Conservation (phyloP, 495 filamentous ascomycete genomes). For the Penicillium pulvis region DNA sequence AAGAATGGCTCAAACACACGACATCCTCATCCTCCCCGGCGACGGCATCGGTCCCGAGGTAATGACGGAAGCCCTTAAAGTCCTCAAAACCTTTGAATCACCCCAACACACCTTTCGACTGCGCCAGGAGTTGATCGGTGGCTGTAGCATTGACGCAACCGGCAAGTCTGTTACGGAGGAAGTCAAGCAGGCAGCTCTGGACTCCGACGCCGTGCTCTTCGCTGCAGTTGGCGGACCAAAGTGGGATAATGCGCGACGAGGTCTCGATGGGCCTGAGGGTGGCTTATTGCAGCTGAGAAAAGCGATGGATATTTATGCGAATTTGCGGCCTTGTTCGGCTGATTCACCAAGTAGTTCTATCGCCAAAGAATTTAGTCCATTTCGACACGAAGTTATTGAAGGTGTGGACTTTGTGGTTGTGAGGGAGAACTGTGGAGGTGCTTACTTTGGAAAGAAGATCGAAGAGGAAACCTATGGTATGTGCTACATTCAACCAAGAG, state of each 20-base stretch:
- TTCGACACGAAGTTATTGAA: constrained; percentile 46
- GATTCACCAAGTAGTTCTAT: constrained; percentile 41
- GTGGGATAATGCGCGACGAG: constrained; percentile 47
- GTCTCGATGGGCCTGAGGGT: constrained; percentile 48
- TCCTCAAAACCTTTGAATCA: constrained; percentile 50
- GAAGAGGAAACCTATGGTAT: constrained; percentile 47
- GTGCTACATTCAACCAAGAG: background rate
- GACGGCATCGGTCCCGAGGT: constrained; percentile 60
- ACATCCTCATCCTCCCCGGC: constrained; percentile 55
- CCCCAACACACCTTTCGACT: constrained; percentile 40
- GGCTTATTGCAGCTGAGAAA: constrained; percentile 49
- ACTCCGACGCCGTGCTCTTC: constrained; percentile 52
- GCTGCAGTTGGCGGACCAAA: constrained; percentile 53
- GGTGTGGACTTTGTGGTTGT: constrained; percentile 55
- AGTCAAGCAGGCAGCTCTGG: constrained; percentile 44
- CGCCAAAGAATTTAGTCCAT: constrained; percentile 43
- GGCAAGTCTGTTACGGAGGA: constrained; percentile 46
- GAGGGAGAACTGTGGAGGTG: constrained; percentile 54
- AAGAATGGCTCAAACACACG: constrained; percentile 35
- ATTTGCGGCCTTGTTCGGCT: constrained; percentile 50
- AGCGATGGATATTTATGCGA: constrained; percentile 53
- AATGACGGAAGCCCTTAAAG: constrained; percentile 53
- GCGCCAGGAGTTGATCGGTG: constrained; percentile 50
- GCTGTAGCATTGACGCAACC: constrained; percentile 48
- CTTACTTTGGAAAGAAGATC: constrained; percentile 54